Evolutionary conservation across 2,329 filamentous ascomycete genomes (phyloP).

Genomic region (Parasarocladium wereldwijsianum): DNA sequence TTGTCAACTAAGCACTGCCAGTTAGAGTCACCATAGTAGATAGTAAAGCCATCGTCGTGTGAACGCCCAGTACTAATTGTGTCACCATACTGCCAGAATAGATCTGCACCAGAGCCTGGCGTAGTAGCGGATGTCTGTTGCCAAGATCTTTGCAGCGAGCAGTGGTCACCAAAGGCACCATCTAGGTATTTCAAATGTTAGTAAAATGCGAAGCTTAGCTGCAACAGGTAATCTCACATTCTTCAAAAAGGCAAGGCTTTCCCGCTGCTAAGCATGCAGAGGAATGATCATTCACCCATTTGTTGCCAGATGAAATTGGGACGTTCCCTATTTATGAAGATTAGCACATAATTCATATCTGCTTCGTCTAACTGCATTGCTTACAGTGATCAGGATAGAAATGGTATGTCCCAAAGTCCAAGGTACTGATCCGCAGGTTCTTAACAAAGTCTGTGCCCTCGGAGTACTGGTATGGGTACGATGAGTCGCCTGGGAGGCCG

Average conservation of each 20-base stretch:
- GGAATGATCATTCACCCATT: constrained; percentile 11
- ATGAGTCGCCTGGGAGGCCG: constrained; percentile 30
- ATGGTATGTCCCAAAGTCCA: constrained; percentile 29
- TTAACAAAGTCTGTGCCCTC: constrained; percentile 16
- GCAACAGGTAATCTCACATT: constrained; percentile 13
- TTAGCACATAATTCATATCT: constrained; percentile 3
- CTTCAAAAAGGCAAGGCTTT: constrained; percentile 18
- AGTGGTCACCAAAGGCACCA: constrained; percentile 10
- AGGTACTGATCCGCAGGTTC: constrained; percentile 23
- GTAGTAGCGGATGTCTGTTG: constrained; percentile 16
- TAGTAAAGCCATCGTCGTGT: constrained; percentile 27
- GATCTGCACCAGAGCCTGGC: constrained; percentile 18
- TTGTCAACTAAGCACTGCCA: constrained; percentile 29
- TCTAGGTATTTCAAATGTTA: constrained; percentile 1
- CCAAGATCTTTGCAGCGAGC: constrained; percentile 33
- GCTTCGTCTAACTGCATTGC: no score
- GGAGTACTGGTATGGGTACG: constrained; percentile 33
- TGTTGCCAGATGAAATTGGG: constrained; percentile 1
- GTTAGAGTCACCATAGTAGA: constrained; percentile 25
- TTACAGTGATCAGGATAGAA: constrained; percentile 16
- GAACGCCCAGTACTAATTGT: constrained; percentile 24
- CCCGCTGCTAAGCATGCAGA: constrained; percentile 13
- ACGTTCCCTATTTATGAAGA: not conserved
- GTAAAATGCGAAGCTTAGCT: not conserved
- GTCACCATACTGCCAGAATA: constrained; percentile 28